These are phyloP conservation scores for Boletus eberwhitei DNA, from an alignment of 768 basidiomycete genomes.

Conservation along the genomic window DNA sequence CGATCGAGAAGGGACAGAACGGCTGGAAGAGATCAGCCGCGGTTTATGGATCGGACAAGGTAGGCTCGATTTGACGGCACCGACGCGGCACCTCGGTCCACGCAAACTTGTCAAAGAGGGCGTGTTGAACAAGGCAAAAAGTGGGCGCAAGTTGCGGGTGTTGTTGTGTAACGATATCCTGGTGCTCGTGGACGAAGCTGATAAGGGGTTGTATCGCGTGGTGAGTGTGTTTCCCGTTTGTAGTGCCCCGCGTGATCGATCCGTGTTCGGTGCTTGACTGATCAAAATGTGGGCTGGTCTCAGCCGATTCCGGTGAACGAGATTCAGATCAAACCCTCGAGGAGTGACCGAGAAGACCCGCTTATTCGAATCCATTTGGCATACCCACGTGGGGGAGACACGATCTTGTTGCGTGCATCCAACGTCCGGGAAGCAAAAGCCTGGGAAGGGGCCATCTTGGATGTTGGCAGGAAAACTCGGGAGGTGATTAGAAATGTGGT, in stretches of 20 bases:
- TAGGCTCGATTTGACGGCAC: conserved; percentile 85
- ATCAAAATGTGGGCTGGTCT: neutral
- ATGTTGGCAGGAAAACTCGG: conserved; percentile 10
- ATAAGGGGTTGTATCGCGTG: conserved; percentile 76
- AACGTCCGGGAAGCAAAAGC: conserved; percentile 57
- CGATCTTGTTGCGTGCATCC: conserved; percentile 54
- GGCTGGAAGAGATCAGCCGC: conserved; percentile 71
- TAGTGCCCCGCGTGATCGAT: neutral
- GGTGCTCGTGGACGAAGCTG: conserved; percentile 73
- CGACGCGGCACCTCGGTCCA: conserved; percentile 81
- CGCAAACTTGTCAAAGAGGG: conserved; percentile 81
- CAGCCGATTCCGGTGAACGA: conserved; percentile 77
- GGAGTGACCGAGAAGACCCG: conserved; percentile 57
- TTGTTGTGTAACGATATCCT: conserved; percentile 90
- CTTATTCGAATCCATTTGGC: conserved; percentile 62
- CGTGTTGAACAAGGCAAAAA: conserved; percentile 73
- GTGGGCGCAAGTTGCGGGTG: conserved; percentile 69
- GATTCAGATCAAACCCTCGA: conserved; percentile 54
- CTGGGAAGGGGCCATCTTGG: conserved; percentile 45
- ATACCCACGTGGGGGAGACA: conserved; percentile 74
- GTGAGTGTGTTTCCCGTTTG: conserved; percentile 40
- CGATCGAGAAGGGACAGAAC: conserved; percentile 74
- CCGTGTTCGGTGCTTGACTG: neutral
- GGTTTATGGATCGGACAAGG: conserved; percentile 87
- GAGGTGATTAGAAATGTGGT: conserved; percentile 7